phyloP scores from a whole-genome alignment of 192 early-diverging fungal species.

The Phycomyces blakesleeanus region DNA sequence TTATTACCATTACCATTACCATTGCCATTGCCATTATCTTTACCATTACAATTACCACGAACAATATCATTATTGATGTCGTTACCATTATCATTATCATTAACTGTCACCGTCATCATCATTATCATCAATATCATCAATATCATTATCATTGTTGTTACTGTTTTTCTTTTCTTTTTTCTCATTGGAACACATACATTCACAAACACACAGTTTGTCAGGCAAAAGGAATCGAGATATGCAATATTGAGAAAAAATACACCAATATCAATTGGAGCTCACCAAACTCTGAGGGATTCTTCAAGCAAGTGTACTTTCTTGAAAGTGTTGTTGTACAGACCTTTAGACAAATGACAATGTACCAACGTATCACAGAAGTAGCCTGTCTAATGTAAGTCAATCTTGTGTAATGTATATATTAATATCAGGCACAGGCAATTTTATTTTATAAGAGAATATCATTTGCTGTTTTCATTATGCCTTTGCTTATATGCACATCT shows the following conservation, averaged over 20 bases:
- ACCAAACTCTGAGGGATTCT: slow-evolving; percentile 51
- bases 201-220: slow-evolving; percentile 19
- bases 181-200: neutral
- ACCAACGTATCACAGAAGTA: slow-evolving; percentile 52
- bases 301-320: slow-evolving; percentile 56
- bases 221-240: slow-evolving; percentile 15
- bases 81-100: no score
- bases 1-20: no score
- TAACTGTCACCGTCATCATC: no score
- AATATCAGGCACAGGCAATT: neutral
- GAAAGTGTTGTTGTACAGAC: slow-evolving; percentile 53
- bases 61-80: no score
- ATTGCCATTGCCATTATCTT: no score
- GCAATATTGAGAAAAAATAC: slow-evolving; percentile 18
- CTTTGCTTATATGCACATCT: no score
- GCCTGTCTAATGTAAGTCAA: slow-evolving; percentile 51
- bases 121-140: no score
- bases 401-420: neutral
- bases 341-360: slow-evolving; percentile 57
- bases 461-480: slow-evolving; percentile 3
- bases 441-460: no score
- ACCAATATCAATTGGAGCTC: slow-evolving; percentile 26
- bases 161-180: neutral
- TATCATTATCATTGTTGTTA: no score
- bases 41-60: no score